Evolutionary conservation across 208 protist genomes (phyloP).

Genomic region (Naegleria fowleri): DNA sequence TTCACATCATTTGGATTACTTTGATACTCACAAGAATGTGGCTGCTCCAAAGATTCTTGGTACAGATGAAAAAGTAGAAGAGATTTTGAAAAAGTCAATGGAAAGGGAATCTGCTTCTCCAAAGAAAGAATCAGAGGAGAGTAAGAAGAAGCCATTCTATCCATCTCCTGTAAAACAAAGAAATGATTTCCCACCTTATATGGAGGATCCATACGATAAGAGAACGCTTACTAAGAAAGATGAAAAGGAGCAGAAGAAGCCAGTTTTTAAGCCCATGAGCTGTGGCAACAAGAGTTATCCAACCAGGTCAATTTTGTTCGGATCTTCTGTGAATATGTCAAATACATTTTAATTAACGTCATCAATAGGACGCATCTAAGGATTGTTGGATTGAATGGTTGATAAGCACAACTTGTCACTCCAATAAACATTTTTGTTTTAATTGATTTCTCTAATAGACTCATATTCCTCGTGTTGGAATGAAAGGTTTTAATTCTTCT

Average conservation of each 20-base stretch:
- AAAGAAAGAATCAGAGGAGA: background rate
- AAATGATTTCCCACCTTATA: background rate
- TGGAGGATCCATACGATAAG: slow-evolving; percentile 13
- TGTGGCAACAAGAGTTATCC: background rate
- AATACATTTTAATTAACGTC: background rate
- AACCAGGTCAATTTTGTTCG: background rate
- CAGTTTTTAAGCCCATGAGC: background rate
- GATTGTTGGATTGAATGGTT: too few species aligned
- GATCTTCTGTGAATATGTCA: background rate
- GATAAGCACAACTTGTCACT: too few species aligned
- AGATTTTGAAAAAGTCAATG: background rate
- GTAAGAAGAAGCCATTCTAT: slow-evolving; percentile 10
- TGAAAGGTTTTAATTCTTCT: background rate
- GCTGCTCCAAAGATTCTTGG: background rate
- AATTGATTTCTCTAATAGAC: too few species aligned
- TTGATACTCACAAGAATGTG: slow-evolving; percentile 1
- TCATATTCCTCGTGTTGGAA: too few species aligned
- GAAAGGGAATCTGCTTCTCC: background rate
- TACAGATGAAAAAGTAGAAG: slow-evolving; percentile 14
- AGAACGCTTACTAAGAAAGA: background rate
- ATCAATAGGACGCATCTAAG: background rate
- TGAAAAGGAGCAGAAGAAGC: background rate
- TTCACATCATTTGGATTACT: background rate
- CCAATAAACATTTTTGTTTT: too few species aligned
- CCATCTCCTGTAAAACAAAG: background rate